A percentile compares a stretch with the other conserved stretches of the same genome.
phyloP scores from a whole-genome alignment of 371 early-diverging fungal species.

The Chytridium lagenaria region DNA sequence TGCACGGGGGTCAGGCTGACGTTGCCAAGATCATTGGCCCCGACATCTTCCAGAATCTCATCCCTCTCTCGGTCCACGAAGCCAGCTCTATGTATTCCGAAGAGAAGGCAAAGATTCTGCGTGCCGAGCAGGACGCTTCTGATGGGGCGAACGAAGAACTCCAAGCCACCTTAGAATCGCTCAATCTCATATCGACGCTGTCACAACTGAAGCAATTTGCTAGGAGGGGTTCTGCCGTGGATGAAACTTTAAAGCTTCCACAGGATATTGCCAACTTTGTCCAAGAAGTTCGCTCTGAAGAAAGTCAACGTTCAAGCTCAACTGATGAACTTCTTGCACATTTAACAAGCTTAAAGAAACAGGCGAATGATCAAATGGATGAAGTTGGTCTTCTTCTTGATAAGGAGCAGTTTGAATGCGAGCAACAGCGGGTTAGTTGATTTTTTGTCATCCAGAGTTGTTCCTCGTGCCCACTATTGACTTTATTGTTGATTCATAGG shows the following conservation, averaged over 20 bases:
- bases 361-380: slow-evolving; percentile 68
- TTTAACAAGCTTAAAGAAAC: slow-evolving; percentile 66
- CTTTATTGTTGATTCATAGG: slow-evolving; percentile 47
- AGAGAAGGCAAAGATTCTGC: slow-evolving; percentile 90
- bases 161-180: slow-evolving; percentile 79
- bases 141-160: slow-evolving; percentile 87
- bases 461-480: background rate
- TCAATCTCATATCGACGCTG: slow-evolving; percentile 82
- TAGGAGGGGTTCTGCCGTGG: slow-evolving; percentile 23
- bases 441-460: background rate
- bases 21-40: slow-evolving; percentile 57
- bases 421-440: slow-evolving; percentile 68
- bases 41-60: slow-evolving; percentile 85
- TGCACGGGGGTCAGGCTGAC: slow-evolving; percentile 55
- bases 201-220: slow-evolving; percentile 68
- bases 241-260: slow-evolving; percentile 56
- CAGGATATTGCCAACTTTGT: slow-evolving; percentile 67
- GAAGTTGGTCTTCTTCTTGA: slow-evolving; percentile 71
- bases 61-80: slow-evolving; percentile 93
- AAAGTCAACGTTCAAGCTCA: slow-evolving; percentile 48
- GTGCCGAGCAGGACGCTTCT: slow-evolving; percentile 68
- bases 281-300: slow-evolving; percentile 59
- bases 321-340: slow-evolving; percentile 64
- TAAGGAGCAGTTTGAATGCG: slow-evolving; percentile 87
- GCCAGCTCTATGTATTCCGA: slow-evolving; percentile 91